Percentiles rank a stretch among this genome's conserved stretches.
Evolutionary conservation across 306 rosid genomes (phyloP).

Genomic region (Sphenostylis stenocarpa): DNA sequence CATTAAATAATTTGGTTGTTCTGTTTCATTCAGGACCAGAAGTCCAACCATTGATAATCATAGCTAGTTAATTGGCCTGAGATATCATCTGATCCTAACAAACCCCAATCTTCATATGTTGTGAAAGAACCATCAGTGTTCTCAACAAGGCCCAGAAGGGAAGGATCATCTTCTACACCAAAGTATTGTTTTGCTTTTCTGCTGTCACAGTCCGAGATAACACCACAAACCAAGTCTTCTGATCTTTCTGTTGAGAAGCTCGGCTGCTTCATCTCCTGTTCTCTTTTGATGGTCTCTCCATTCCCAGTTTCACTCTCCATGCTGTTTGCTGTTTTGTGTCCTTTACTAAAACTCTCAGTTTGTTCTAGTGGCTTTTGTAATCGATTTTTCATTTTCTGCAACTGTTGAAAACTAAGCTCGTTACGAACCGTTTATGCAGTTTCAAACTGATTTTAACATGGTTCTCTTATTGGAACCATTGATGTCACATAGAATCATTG

Average conservation of each 20-base stretch:
- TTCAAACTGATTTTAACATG: too few species aligned
- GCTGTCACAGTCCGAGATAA: slow-evolving; percentile 60
- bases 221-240: slow-evolving; percentile 49
- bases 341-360: slow-evolving; percentile 11
- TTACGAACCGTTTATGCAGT: not conserved
- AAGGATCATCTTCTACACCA: slow-evolving; percentile 48
- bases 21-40: slow-evolving; percentile 66
- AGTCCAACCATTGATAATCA: slow-evolving; percentile 85
- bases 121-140: slow-evolving; percentile 64
- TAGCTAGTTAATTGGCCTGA: slow-evolving; percentile 45
- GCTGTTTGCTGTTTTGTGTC: slow-evolving; percentile 33
- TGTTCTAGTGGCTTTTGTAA: slow-evolving; percentile 47
- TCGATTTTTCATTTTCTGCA: slow-evolving; percentile 68
- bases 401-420: slow-evolving; percentile 41
- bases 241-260: slow-evolving; percentile 58
- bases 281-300: slow-evolving; percentile 36
- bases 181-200: slow-evolving; percentile 50
- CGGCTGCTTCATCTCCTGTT: slow-evolving; percentile 45
- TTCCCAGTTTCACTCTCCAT: slow-evolving; percentile 50
- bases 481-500: not conserved
- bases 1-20: not conserved
- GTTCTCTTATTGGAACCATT: too few species aligned
- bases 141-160: slow-evolving; percentile 51
- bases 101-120: slow-evolving; percentile 74
- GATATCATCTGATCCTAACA: slow-evolving; percentile 58